Percentiles rank a stretch among this genome's conserved stretches.
Conservation (phyloP, 352 stramenopile species). For the Phytophthora quininea region DNA sequence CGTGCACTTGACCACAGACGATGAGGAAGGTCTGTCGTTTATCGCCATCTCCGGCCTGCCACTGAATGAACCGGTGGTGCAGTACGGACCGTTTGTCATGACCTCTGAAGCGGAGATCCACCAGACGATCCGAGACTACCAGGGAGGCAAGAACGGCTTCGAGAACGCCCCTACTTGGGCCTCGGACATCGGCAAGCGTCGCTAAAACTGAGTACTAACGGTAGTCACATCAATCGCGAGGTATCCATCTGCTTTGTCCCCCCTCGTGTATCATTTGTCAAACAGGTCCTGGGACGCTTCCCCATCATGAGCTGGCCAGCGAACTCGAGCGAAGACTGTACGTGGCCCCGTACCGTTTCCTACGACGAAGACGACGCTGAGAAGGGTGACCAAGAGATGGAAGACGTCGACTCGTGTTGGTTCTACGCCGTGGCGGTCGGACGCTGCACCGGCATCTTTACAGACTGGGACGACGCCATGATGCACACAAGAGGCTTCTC, state of each 20-base stretch:
- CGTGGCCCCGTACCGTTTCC: background rate
- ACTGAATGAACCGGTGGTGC: constrained; percentile 65
- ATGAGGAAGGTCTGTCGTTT: constrained; percentile 50
- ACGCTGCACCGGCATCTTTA: constrained; percentile 49
- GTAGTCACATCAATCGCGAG: no score
- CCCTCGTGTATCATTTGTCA: background rate
- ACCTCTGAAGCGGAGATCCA: constrained; percentile 59
- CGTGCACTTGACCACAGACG: constrained; percentile 43
- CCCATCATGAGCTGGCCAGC: background rate
- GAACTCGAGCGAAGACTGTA: constrained; percentile 8
- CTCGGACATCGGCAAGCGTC: constrained; percentile 53
- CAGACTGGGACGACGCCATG: constrained; percentile 42
- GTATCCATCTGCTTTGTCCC: no score
- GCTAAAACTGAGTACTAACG: background rate
- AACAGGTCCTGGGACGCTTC: background rate
- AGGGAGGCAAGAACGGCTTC: constrained; percentile 64
- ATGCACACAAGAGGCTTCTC: constrained; percentile 49
- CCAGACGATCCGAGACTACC: constrained; percentile 62
- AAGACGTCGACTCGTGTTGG: constrained; percentile 7
- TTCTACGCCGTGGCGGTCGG: constrained; percentile 66
- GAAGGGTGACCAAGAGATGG: background rate
- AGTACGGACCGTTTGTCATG: constrained; percentile 82
- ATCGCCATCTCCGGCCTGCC: constrained; percentile 64
- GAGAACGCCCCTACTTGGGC: constrained; percentile 63
- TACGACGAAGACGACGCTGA: background rate